Base-by-base conservation (phyloP, 2,329 filamentous ascomycete genomes). In the Diaporthe citri region DNA sequence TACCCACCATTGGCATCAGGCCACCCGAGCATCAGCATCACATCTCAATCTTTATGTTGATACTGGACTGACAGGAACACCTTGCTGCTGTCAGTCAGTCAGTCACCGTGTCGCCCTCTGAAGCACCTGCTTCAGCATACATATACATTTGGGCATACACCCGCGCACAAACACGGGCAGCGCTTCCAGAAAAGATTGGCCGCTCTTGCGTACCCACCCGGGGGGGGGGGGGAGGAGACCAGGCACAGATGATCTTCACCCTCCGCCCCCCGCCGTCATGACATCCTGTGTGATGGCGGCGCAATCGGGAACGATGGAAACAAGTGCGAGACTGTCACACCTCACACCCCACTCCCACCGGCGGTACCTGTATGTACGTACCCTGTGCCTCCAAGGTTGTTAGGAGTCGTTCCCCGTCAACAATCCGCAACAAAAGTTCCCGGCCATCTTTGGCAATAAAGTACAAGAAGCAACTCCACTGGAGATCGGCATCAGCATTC, bases 301-400 rank as follows among this genome's bases (percentile, higher is more conserved):
- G 70, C 57, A 72, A 72, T 51, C 70, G 70, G 70, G 56, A 72
- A 41, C 70, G 43, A 72, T 62, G 70, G 70, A 64, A 72, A 64
- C 70, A 64, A 31, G 70, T 72, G 57, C 57, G 13, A 62, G 46
- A 52, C 56, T 64, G 70, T 72, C 39, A 69, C 64, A 69, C 64
- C 22, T 72, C 39, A 69, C 64, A 69, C 64, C 22, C 64, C 70
- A 55, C 70, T 36, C 34, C 55, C 31, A 39, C 7, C 41, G 13
- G 41, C 5, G 17, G 55, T 59, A 60, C 43, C 31, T 34, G 25
- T 43, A 31, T 39, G 25, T 71, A 59, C 52, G 25, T 71, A 59
- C 52, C 25, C 17, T 22, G 20, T 46, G 52, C 51, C 66, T 39
- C 9, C 57, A 43, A 20, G 39, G 43, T 57, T 48, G 39, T 51